Evolutionary conservation across 441 rosid genomes (phyloP), one percentile per base, ranked within the genome.

Genomic region (Populus hybrid): DNA sequence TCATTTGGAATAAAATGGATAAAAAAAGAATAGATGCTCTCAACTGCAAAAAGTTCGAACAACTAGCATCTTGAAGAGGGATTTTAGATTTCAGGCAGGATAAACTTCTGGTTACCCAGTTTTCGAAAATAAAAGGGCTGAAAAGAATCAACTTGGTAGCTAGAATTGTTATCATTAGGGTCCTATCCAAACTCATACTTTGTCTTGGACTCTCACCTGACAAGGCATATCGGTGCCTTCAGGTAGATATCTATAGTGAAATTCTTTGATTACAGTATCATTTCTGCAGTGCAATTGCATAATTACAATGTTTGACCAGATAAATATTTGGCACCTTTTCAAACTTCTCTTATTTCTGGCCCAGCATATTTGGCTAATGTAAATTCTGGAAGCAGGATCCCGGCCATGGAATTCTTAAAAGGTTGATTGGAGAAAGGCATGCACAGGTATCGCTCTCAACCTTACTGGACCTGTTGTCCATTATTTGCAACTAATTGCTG

Each of bases 351-450:
- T 1, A 10, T 23, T 23, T 74, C 32, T 32, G 23, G 8, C 34
- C 63, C 11, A 28, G 23, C 8, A 67, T 53, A 18, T 71, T 40
- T 75, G 46, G 20, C 23, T 71, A 8, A 67, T 57, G 21, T 2
- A 32, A 74, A 50, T 69, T 82, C 38, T 61, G 76, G 70, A 82
- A 75, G 73, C 86, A 93, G 98, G 99, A 93, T 84, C 99, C 98
- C 2, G 98, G 99, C 72, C 93, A 95, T 84, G 85, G 85, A 81
- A 73, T 93, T 77, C 85, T 95, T 82, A 89, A 79, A 77, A 88
- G 86, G 87, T 73, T 90, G 86, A 32, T 90, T 26, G 97, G 98
- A 28, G 98, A 93, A 86, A 75, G 79, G 67, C 81, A 66, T 70
- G 89, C 96, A 64, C 85, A 91, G 97, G 99, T 92, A 89, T 61